A percentile compares a stretch with the other conserved stretches of the same genome.
phyloP scores from a whole-genome alignment of 116 monocot genomes.

The Cymodocea nodosa region DNA sequence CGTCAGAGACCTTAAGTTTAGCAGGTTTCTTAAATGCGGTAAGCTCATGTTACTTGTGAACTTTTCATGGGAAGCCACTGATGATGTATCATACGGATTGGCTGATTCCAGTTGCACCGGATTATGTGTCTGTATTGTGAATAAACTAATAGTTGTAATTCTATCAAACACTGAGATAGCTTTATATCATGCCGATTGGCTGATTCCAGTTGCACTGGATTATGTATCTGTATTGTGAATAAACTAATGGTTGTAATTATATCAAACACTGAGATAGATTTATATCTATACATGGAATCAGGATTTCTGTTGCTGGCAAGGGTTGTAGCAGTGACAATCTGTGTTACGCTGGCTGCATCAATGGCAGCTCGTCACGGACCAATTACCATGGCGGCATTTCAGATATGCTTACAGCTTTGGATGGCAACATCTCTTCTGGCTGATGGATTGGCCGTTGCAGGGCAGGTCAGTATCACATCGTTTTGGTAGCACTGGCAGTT shows the following conservation, averaged over 20 bases:
- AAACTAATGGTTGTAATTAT: neutral
- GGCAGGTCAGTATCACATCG: slow-evolving; percentile 39
- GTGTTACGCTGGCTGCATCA: slow-evolving; percentile 85
- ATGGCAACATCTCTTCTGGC: slow-evolving; percentile 83
- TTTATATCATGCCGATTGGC: too few species aligned
- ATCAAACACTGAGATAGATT: too few species aligned
- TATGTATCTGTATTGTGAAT: neutral
- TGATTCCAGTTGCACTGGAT: neutral
- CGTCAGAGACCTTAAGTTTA: slow-evolving; percentile 63
- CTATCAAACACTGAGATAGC: neutral
- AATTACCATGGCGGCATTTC: slow-evolving; percentile 89
- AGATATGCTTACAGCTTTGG: slow-evolving; percentile 95
- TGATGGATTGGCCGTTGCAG: slow-evolving; percentile 94
- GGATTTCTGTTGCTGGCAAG: slow-evolving; percentile 70
- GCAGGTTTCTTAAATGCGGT: slow-evolving; percentile 88
- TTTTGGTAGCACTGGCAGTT: neutral
- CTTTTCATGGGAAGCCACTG: neutral
- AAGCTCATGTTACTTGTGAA: neutral
- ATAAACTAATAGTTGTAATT: neutral
- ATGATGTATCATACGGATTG: too few species aligned
- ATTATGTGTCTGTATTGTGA: neutral
- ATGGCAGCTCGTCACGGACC: slow-evolving; percentile 75
- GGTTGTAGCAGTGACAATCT: slow-evolving; percentile 84
- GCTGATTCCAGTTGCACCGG: neutral
- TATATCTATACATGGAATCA: slow-evolving; percentile 12